Conservation (phyloP, 345 rosid genomes). For the Adansonia digitata region DNA sequence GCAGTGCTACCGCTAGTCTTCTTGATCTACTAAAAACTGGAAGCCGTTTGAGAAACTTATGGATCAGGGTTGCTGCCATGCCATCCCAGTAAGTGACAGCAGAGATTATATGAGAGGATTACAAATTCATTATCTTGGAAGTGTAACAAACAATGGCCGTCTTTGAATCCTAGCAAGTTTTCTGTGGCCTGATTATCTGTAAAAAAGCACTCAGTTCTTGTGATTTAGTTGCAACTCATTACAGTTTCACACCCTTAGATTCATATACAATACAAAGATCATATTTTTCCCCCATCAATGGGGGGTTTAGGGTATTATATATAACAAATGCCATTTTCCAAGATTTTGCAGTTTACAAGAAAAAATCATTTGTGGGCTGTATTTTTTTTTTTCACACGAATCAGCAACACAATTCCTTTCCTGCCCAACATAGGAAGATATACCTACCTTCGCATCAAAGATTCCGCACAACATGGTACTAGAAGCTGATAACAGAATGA, state of each 20-base stretch:
- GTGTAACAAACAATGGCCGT: neutral
- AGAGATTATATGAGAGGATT: neutral
- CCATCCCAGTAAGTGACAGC: neutral
- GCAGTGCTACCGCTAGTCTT: neutral
- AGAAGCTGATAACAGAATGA: neutral
- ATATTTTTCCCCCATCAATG: slow-evolving; percentile 11
- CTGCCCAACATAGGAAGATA: neutral
- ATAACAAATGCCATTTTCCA: slow-evolving; percentile 13
- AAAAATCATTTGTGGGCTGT: slow-evolving; percentile 9
- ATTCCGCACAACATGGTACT: neutral
- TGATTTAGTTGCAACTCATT: neutral
- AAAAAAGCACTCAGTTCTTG: neutral
- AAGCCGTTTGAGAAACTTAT: neutral
- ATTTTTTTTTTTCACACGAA: neutral
- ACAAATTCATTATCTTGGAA: neutral
- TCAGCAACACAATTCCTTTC: neutral
- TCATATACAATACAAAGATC: slow-evolving; percentile 18
- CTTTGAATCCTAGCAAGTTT: neutral
- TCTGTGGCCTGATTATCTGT: neutral
- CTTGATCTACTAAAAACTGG: neutral
- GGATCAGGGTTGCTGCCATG: neutral
- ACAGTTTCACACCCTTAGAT: slow-evolving; percentile 9
- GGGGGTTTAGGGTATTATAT: slow-evolving; percentile 7
- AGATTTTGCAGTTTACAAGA: slow-evolving; percentile 10
- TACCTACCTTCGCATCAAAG: neutral